Evolutionary conservation across 345 rosid genomes (phyloP), one percentile per base, ranked within the genome.

Genomic region (Salix brachista): DNA sequence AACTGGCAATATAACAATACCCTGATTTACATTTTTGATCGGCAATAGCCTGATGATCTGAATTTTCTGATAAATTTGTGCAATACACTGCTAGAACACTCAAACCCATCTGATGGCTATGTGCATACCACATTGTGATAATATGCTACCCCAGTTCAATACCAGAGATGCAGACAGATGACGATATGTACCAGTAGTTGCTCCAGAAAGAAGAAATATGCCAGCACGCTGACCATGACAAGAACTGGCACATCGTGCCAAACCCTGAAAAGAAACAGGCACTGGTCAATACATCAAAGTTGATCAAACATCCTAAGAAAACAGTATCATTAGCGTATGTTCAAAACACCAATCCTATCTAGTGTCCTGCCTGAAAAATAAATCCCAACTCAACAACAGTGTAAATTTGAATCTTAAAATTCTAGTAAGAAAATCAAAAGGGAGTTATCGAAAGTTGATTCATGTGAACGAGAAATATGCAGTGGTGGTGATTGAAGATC

Each of bases 151-250:
- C 62, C 62, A 56, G 14, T 56, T 56, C 62, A 56, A 3, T 3
- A 56, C 13, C 4, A 56, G 14, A 56, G 25, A 56, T 56, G 23
- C 8, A 28, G n/a, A 42, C 19, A 46, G n/a, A 70, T 17, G 69
- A 60, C 16, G 5, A 46, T 48, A 65, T 25, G 12, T 75, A 88
- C 78, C 86, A 91, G 80, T 77, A 91, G 85, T 80, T 89, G 90
- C 87, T 89, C 95, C 50, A 91, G 77, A 80, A 88, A 87, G 83
- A 89, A 88, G 65, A 89, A 89, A 80, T 91, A 91, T 3, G 89
- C 91, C 39, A 91, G 88, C 89, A 89, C 88, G 83, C 91, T 91
- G 80, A 88, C 85, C 83, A 89, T 82, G 77, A 89, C 86, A 69
- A 91, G 95, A 79, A 86, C 74, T 39, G 92, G 90, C 17, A 82